Base-by-base conservation (phyloP, 352 stramenopile species). In the Phytophthora colocasiae region DNA sequence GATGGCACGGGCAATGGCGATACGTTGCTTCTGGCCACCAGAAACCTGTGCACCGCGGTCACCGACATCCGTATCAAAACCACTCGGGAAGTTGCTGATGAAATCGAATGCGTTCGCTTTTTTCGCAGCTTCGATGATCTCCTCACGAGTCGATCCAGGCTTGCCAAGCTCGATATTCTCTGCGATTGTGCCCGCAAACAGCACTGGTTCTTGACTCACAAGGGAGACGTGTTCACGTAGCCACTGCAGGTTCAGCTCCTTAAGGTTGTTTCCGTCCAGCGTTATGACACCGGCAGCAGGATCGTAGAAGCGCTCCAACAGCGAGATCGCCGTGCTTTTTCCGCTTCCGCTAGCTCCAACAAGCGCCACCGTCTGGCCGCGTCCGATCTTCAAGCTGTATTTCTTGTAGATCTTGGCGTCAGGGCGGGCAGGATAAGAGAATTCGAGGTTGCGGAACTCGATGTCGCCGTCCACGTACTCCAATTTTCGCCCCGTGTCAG, bases 331-430 rank as follows among this genome's bases (percentile, higher is more conserved):
- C 9, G 70, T 78, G 49, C 70, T 78, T 40, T 78, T 78, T 17
- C 70, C 70, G 12, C 70, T 78, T 31, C 70, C 70, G 44, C 70
- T 78, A 6, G 61, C 70, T 15, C 70, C 70, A 4, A 78, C 70
- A 26, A 78, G 66, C 17, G 70, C 70, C 10, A 78, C 70, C 39
- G 70, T 78, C 34, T 78, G 70, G n/a, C 70, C 70, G 31, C 70
- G 65, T 17, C 49, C 56, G 34, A 78, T 66, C 38, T 75, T 78
- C 45, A 78, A 43, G 36, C 38, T 63, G 40, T 78, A 78, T 4
- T 78, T 78, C 57, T 69, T 78, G 61, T 78, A 78, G 40, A 78
- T 78, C 32, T 69, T 72, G 17, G 70, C 70, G n/a, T 78, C 70
- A 11, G 70, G 66, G 34, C 70, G 70, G 39, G 70, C 70, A n/a